Base-by-base conservation (phyloP, 345 rosid species). In the Durio zibethinus region DNA sequence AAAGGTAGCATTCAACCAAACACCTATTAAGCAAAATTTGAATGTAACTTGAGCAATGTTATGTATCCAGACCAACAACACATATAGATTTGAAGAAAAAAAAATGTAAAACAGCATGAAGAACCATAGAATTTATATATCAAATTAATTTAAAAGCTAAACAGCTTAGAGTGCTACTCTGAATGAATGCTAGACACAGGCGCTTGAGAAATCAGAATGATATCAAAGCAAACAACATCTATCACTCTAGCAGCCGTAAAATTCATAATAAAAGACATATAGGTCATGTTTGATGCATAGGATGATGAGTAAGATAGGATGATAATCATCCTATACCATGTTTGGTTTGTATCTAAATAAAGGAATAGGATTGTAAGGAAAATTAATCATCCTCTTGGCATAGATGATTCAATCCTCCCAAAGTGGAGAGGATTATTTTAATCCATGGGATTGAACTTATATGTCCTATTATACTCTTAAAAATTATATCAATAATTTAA, bases 1-100 rank as follows among this genome's bases (percentile, higher is more conserved):
- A 43, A 60, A 43, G 7, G 8, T 2, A 33, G 35, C 50, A 65
- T 72, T 77, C 53, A 78, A 81, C 76, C 81, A 83, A 53, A 79
- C 64, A 21, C 5, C 29, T 16, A 45, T 50, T 62, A 10, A 83
- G 60, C 63, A 60, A 38, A 73, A 21, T 35, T 23, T 10, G 1
- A 10, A 60, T 21, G 38, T 10, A 77, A 70, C 29, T 35, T 14
- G 21, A 29, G n/a, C 27, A 76, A 61, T 6, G 29, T 50, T 50
- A 50, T 23, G 23, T 1, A 42, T 48, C 74, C 36, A 50, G 43
- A 50, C 59, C 59, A 71, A 71, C 31, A 40, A 16, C 54, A 16
- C 27, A 29, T 3, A 48, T 4, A 5, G 2, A 18, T 20, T 14
- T 0, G 18, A 47, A 18, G 36, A 2, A 48, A 15, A 21, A 31